phyloP scores from a whole-genome alignment of 2,329 filamentous ascomycete genomes.

The Akanthomyces uredinophilus region DNA sequence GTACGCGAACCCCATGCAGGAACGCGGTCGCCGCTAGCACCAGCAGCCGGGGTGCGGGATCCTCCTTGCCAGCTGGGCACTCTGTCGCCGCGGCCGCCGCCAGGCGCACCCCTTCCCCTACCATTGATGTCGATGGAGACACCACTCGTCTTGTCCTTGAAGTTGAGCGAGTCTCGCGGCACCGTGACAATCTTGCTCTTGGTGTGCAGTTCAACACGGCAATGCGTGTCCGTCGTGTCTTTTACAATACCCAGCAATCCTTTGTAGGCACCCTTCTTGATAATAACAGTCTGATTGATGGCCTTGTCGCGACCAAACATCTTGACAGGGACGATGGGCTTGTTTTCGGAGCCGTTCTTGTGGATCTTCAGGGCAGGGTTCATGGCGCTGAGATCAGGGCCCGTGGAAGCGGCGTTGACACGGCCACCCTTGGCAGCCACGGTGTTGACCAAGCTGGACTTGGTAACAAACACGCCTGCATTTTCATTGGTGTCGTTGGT shows the following conservation, averaged over 20 bases:
- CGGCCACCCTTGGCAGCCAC: slow-evolving; percentile 92
- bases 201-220: slow-evolving; percentile 87
- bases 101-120: slow-evolving; percentile 42
- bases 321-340: slow-evolving; percentile 59
- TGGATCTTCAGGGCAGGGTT: slow-evolving; percentile 82
- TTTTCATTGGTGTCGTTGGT: slow-evolving; percentile 82
- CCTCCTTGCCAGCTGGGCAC: slow-evolving; percentile 57
- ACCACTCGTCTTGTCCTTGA: slow-evolving; percentile 80
- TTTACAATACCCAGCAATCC: slow-evolving; percentile 93
- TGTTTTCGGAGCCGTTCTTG: slow-evolving; percentile 48
- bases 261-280: slow-evolving; percentile 85
- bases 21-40: slow-evolving; percentile 59
- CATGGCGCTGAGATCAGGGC: slow-evolving; percentile 82
- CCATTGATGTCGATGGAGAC: slow-evolving; percentile 67
- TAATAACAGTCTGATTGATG: slow-evolving; percentile 86
- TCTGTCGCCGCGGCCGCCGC: slow-evolving; percentile 41
- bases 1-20: slow-evolving; percentile 69
- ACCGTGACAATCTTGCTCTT: slow-evolving; percentile 90
- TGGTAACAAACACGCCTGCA: slow-evolving; percentile 81
- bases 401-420: slow-evolving; percentile 52
- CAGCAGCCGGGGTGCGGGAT: slow-evolving; percentile 64
- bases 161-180: slow-evolving; percentile 71
- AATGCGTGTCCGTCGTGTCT: slow-evolving; percentile 80
- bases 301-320: slow-evolving; percentile 76
- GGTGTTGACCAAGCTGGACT: slow-evolving; percentile 79